phyloP scores from a whole-genome alignment of 768 basidiomycete species.

The Mycena albidolilacea region DNA sequence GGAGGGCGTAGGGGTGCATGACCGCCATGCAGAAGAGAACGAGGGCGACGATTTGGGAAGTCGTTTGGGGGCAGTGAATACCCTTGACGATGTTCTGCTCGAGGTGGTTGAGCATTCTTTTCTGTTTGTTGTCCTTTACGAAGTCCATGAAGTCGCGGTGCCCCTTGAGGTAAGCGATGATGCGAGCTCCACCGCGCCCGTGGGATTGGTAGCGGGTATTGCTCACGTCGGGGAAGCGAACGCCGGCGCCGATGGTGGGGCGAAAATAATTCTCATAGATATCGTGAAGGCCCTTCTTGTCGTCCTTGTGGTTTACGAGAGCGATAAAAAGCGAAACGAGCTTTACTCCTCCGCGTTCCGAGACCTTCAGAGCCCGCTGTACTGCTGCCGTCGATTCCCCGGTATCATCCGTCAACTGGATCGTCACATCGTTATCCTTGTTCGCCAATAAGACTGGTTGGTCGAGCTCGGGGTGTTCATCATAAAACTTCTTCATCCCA shows the following conservation, averaged over 20 bases:
- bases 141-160: constrained; percentile 4
- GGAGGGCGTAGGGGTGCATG: constrained; percentile 37
- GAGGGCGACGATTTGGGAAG: constrained; percentile 34
- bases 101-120: constrained; percentile 37
- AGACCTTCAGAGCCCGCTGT: constrained; percentile 28
- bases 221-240: constrained; percentile 23
- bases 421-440: constrained; percentile 41
- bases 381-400: constrained; percentile 9
- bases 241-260: background rate
- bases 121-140: constrained; percentile 35
- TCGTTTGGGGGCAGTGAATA: constrained; percentile 31
- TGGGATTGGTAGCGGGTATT: background rate
- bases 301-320: constrained; percentile 44
- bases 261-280: constrained; percentile 27
- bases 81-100: constrained; percentile 41
- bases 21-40: constrained; percentile 27
- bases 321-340: constrained; percentile 37
- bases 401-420: constrained; percentile 9
- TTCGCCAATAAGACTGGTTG: constrained; percentile 40
- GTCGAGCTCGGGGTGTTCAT: constrained; percentile 10
- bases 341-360: constrained; percentile 42
- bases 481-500: constrained; percentile 33
- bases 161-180: constrained; percentile 7
- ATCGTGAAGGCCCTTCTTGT: constrained; percentile 46
- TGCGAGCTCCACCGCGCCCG: constrained; percentile 10